Evolutionary conservation across 225 moss, liverwort and hornwort species (phyloP).

Genomic region (Physcomitrellopsis africana): DNA sequence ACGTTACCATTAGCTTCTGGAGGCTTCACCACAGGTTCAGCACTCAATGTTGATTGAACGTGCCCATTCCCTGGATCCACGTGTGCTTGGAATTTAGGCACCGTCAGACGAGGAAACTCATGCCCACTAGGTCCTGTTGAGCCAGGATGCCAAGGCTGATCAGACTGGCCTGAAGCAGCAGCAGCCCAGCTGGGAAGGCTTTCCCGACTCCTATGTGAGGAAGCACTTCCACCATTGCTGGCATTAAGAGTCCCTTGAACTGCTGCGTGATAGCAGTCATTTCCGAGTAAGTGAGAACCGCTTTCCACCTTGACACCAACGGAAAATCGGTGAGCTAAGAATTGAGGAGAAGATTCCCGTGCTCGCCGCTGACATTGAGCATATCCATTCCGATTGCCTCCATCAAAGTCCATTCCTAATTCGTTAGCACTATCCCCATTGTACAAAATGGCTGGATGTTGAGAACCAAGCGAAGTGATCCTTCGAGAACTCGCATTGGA

Average conservation of each 20-base stretch:
- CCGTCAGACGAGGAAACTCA: conserved; percentile 39
- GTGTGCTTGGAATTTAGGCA: conserved; percentile 44
- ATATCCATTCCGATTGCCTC: conserved; percentile 24
- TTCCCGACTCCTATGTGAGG: conserved; percentile 56
- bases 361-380: conserved; percentile 56
- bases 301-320: conserved; percentile 51
- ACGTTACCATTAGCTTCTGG: conserved; percentile 45
- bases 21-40: conserved; percentile 35
- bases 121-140: conserved; percentile 49
- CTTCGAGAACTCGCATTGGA: conserved; percentile 35
- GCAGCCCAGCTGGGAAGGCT: conserved; percentile 71
- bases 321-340: conserved; percentile 48
- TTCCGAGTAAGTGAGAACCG: conserved; percentile 39
- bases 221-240: conserved; percentile 37
- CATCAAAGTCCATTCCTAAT: conserved; percentile 37
- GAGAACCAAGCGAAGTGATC: conserved; percentile 32
- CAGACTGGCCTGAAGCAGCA: conserved; percentile 50
- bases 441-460: conserved; percentile 30
- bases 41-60: conserved; percentile 13
- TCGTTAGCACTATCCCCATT: conserved; percentile 37
- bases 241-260: conserved; percentile 27
- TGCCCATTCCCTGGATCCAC: conserved; percentile 40
- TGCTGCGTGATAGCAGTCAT: conserved; percentile 34
- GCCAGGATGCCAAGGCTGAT: conserved; percentile 70
- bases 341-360: conserved; percentile 62